Evolutionary conservation across 1,139 yeast species (phyloP).

Genomic region (Taphrina deformans): DNA sequence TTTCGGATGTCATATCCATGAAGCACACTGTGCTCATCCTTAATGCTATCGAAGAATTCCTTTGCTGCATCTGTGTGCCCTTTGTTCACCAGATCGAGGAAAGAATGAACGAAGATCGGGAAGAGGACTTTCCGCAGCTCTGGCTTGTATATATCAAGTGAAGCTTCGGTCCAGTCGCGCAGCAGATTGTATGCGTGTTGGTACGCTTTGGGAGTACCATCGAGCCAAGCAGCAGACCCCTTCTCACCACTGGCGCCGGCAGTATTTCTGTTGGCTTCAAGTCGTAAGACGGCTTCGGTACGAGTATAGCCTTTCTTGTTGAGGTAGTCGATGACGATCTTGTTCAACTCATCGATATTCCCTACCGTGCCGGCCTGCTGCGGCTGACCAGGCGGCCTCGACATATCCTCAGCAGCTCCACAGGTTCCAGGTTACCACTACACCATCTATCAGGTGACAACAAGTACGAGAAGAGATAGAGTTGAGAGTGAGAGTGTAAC

Average conservation of each 20-base stretch:
- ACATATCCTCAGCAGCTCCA: not conserved
- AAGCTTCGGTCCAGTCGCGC: constrained; percentile 86
- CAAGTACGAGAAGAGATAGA: too few relatives aligned
- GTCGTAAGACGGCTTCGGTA: constrained; percentile 89
- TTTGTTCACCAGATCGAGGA: constrained; percentile 58
- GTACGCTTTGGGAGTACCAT: constrained; percentile 67
- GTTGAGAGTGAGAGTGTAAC: too few relatives aligned
- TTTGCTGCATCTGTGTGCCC: constrained; percentile 55
- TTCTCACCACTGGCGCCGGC: constrained; percentile 36
- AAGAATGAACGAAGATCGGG: constrained; percentile 89
- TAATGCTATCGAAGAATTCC: constrained; percentile 70
- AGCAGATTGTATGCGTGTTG: constrained; percentile 75
- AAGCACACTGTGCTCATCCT: constrained; percentile 68
- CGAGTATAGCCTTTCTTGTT: constrained; percentile 91
- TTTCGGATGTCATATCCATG: constrained; percentile 77
- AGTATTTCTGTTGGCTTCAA: constrained; percentile 55
- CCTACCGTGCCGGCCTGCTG: constrained; percentile 28
- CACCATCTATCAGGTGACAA: not conserved
- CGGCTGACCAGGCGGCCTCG: constrained; percentile 28
- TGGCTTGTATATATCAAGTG: constrained; percentile 80
- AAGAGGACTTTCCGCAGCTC: constrained; percentile 79
- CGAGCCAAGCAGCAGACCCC: constrained; percentile 42
- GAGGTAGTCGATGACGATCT: constrained; percentile 86
- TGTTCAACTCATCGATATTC: constrained; percentile 60
- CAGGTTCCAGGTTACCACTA: not conserved